phyloP scores from a whole-genome alignment of 345 rosid genomes.

The Ricinus communis region DNA sequence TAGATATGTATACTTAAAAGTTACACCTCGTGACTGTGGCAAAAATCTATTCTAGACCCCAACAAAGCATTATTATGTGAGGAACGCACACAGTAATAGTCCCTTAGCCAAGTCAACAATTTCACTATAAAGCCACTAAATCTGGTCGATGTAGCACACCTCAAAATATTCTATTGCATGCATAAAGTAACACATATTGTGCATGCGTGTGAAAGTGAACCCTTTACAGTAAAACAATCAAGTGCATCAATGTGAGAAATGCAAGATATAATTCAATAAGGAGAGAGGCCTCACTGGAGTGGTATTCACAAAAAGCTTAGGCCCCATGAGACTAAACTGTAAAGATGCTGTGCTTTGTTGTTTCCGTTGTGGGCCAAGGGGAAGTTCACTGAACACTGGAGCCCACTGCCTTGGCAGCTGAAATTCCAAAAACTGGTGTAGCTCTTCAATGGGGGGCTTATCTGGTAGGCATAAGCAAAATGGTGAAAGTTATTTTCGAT shows the following conservation, averaged over 20 bases:
- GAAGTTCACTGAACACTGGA: conserved; percentile 93
- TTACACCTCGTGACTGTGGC: background rate
- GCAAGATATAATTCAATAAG: background rate
- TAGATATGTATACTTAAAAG: background rate
- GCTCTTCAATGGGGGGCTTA: conserved; percentile 91
- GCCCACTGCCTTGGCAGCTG: conserved; percentile 98
- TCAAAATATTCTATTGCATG: background rate
- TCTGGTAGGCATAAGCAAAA: conserved; percentile 44
- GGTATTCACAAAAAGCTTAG: conserved; percentile 85
- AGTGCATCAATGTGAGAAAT: background rate
- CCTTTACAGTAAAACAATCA: background rate
- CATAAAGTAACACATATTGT: background rate
- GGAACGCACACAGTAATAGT: background rate
- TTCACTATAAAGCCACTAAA: background rate
- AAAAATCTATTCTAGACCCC: background rate
- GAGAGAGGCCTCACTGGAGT: conserved; percentile 51
- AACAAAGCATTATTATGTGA: background rate
- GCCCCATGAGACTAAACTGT: conserved; percentile 87
- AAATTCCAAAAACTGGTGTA: conserved; percentile 93
- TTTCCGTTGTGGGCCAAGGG: conserved; percentile 89
- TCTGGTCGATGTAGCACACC: background rate
- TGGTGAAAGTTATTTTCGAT: conserved; percentile 2
- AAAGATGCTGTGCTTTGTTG: conserved; percentile 67
- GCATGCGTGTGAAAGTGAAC: background rate
- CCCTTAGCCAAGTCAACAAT: background rate